Conservation (phyloP, 305 asterid genomes). For the Vinca major region DNA sequence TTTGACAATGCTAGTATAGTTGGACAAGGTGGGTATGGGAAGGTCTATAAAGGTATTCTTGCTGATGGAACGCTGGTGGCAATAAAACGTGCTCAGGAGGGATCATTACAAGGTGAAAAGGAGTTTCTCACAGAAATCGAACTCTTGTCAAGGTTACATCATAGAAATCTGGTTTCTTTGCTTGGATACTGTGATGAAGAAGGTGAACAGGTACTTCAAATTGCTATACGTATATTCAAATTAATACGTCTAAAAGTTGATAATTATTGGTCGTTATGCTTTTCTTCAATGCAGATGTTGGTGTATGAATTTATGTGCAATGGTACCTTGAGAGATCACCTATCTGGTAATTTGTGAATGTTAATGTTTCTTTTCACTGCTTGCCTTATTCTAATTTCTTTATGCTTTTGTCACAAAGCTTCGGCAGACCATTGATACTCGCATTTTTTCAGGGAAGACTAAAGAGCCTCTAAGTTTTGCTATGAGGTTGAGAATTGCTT, state of each 20-base stretch:
- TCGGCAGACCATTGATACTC: background rate
- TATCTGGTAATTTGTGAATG: conserved; percentile 48
- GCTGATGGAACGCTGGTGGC: conserved; percentile 78
- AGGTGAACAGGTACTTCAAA: conserved; percentile 68
- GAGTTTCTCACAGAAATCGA: conserved; percentile 95
- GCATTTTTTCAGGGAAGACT: conserved; percentile 46
- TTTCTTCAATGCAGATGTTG: conserved; percentile 67
- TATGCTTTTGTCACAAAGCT: too few species aligned
- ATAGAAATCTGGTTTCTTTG: conserved; percentile 79
- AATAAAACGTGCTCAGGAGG: conserved; percentile 85
- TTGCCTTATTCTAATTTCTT: background rate
- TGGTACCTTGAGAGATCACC: conserved; percentile 79
- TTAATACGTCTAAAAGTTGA: background rate
- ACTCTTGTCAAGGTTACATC: conserved; percentile 83
- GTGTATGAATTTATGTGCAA: conserved; percentile 88
- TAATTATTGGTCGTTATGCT: conserved; percentile 17
- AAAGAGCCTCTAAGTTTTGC: conserved; percentile 54
- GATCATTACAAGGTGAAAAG: conserved; percentile 87
- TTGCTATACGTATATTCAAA: background rate
- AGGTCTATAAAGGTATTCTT: conserved; percentile 73
- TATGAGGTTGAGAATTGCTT: conserved; percentile 60
- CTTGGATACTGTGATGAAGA: conserved; percentile 88
- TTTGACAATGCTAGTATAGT: conserved; percentile 48
- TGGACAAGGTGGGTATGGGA: conserved; percentile 96
- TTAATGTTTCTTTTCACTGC: background rate